phyloP scores from a whole-genome alignment of 208 protist species.

The Acanthamoeba triangularis region DNA sequence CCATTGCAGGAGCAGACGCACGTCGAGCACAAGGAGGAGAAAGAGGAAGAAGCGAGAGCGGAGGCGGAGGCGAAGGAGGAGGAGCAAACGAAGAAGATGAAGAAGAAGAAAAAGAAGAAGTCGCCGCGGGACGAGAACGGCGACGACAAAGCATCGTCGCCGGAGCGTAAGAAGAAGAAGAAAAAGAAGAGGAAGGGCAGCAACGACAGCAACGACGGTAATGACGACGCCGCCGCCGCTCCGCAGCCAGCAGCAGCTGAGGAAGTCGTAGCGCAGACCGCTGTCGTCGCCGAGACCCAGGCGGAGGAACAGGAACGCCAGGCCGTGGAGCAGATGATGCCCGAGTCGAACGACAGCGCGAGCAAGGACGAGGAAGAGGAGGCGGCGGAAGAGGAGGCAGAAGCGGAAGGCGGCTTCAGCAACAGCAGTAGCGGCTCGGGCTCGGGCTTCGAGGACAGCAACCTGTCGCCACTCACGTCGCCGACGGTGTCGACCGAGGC shows the following conservation, averaged over 20 bases:
- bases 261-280: no score
- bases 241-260: neutral
- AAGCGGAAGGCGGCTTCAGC: no score
- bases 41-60: no score
- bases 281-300: no score
- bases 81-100: neutral
- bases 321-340: neutral
- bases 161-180: slow-evolving; percentile 20
- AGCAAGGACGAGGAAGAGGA: no score
- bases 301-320: neutral
- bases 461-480: neutral
- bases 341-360: neutral
- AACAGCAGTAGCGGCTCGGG: no score
- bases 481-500: neutral
- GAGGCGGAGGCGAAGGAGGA: neutral
- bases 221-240: no score
- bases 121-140: neutral
- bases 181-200: neutral
- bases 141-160: neutral
- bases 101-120: slow-evolving; percentile 35
- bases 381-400: no score
- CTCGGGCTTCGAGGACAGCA: no score
- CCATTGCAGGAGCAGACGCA: no score
- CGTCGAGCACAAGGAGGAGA: neutral
- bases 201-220: neutral